These are phyloP conservation scores for Castanopsis chinensis DNA, from an alignment of 306 rosid genomes.

Conservation along the genomic window DNA sequence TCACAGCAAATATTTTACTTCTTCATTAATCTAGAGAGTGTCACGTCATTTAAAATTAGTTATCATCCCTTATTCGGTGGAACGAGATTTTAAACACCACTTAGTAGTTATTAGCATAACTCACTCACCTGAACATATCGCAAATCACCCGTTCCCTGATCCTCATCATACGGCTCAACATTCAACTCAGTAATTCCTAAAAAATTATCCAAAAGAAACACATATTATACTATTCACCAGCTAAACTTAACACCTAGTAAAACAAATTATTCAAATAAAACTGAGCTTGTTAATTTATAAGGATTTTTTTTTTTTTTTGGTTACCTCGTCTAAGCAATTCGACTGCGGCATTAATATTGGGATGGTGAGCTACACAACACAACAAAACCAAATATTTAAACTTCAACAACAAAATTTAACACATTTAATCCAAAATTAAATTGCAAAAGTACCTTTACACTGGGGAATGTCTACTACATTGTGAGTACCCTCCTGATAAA, in stretches of 20 bases:
- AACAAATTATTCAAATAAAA: background rate
- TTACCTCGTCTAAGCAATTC: conserved; percentile 73
- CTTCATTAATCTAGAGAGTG: too few relatives aligned
- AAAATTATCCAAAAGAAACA: conserved; percentile 12
- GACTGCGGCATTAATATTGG: conserved; percentile 82
- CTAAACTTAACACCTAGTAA: background rate
- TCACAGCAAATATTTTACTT: too few relatives aligned
- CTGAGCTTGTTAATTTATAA: background rate
- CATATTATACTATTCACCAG: background rate
- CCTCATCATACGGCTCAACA: conserved; percentile 75
- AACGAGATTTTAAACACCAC: too few relatives aligned
- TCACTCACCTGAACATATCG: conserved; percentile 82
- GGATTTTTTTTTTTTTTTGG: too few relatives aligned
- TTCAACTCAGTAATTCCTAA: conserved; percentile 65
- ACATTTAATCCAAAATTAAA: background rate
- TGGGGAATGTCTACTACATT: conserved; percentile 80
- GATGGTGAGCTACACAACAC: conserved; percentile 81
- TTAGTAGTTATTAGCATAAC: background rate
- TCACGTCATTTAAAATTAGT: too few relatives aligned
- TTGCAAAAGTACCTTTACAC: conserved; percentile 55
- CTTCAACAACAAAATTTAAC: background rate
- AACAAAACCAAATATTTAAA: background rate
- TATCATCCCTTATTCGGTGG: too few relatives aligned
- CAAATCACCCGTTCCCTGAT: conserved; percentile 75
- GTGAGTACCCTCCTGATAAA: conserved; percentile 91